Conservation (phyloP, 129 eudicot species). For the Cynara cardunculus region DNA sequence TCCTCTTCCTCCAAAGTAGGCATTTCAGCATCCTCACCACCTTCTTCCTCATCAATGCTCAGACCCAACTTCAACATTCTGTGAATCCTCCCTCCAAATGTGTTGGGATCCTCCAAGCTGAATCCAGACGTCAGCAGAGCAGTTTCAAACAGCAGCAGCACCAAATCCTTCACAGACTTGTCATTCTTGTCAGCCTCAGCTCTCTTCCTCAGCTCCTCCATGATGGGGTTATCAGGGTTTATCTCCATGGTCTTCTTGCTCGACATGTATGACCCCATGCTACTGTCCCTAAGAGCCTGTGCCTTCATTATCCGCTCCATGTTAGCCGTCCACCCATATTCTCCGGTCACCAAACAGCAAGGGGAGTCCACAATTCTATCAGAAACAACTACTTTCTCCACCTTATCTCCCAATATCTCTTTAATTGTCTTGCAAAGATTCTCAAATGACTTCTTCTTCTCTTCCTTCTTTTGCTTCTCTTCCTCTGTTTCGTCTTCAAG, state of each 20-base stretch:
- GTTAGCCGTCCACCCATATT: constrained; percentile 89
- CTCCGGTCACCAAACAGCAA: constrained; percentile 85
- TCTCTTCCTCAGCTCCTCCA: constrained; percentile 90
- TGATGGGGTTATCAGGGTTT: constrained; percentile 81
- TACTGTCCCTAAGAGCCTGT: constrained; percentile 77
- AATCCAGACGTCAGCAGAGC: constrained; percentile 87
- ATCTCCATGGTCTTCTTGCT: constrained; percentile 98
- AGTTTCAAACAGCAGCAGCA: constrained; percentile 70
- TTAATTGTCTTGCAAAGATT: constrained; percentile 75
- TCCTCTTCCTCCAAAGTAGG: constrained; percentile 72
- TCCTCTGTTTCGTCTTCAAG: constrained; percentile 84
- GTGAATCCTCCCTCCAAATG: constrained; percentile 73
- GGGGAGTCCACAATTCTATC: constrained; percentile 93
- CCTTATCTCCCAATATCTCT: constrained; percentile 72
- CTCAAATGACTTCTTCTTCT: constrained; percentile 84
- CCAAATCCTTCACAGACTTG: constrained; percentile 73
- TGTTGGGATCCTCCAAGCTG: constrained; percentile 79
- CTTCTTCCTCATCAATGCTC: constrained; percentile 80
- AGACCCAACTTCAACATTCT: constrained; percentile 86
- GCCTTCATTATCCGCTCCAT: constrained; percentile 97
- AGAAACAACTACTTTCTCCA: constrained; percentile 78
- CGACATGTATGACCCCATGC: constrained; percentile 87
- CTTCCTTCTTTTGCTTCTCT: constrained; percentile 72
- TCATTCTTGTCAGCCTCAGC: constrained; percentile 86
- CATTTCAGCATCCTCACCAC: constrained; percentile 69